Evolutionary conservation across 306 rosid species (phyloP), one percentile per base, ranked within the genome.

Genomic region (Begonia fuchsioides): DNA sequence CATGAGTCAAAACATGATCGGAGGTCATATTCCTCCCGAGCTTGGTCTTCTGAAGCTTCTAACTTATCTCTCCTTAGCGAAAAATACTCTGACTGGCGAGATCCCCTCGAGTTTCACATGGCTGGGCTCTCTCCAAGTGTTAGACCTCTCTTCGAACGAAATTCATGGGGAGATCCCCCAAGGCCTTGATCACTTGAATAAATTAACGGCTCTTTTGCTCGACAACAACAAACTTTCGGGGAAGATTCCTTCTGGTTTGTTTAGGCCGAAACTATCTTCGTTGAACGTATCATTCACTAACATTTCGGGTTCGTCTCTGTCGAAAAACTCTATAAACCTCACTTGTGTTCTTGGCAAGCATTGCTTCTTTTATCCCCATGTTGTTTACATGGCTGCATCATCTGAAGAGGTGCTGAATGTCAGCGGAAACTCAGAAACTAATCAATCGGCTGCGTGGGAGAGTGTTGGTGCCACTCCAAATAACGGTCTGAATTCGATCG

Each of bases 1-100:
- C 53, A 62, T 57, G 54, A 67, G 70, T 50, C 50, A 58, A 55
- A 72, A 72, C 56, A 58, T 41, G 20, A 50, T 72, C 49, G 61
- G 57, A 13, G 69, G 70, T 40, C 47, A 50, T n/a, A 54, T 72
- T 57, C 72, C 72, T 12, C 10, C 9, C 6, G 44, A 43, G 48
- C 39, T 71, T 47, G 50, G 62, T 51, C 58, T 14, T 47, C 50
- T 71, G 72, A 67, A 53, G 45, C 32, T 41, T 57, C 63, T 71
- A 9, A 71, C 65, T 53, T 66, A 63, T 63, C 50, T 71, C 8
- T 63, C 71, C 49, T 38, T 71, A 65, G 76, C 65, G 11, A 32
- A 52, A 41, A 71, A 71, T 44, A 61, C 53, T 32, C 63, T 71
- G 18, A 57, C 68, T 12, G 76, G 76, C 41, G 47, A 50, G 9